Evolutionary conservation across 2,329 filamentous ascomycete genomes (phyloP).

Genomic region (Pseudopyricularia cyperi): DNA sequence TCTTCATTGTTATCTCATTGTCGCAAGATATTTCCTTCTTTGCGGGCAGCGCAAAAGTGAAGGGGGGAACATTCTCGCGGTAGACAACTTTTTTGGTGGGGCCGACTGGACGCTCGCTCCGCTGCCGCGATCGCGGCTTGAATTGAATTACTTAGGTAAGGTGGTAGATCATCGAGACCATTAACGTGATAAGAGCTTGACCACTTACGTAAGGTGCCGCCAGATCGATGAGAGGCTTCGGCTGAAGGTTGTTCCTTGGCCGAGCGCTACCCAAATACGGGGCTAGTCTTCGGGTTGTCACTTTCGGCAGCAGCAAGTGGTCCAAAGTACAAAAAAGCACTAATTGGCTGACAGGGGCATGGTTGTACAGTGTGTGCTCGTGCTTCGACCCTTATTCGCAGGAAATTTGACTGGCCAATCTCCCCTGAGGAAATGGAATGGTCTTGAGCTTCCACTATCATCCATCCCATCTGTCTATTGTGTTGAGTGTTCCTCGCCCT

Average conservation of each 20-base stretch:
- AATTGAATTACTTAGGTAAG: neutral
- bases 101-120: constrained; percentile 3
- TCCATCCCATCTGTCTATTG: constrained; percentile 6
- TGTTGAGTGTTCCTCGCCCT: neutral
- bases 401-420: constrained; percentile 11
- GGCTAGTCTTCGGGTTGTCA: neutral
- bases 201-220: too few relatives aligned
- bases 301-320: neutral
- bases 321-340: neutral
- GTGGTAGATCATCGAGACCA: too few relatives aligned
- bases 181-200: too few relatives aligned
- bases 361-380: constrained; percentile 5
- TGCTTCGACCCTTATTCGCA: constrained; percentile 8
- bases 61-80: neutral
- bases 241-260: constrained; percentile 21
- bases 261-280: constrained; percentile 5
- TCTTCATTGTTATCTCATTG: constrained; percentile 68
- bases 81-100: neutral
- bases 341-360: neutral
- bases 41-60: neutral
- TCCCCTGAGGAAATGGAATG: constrained; percentile 7
- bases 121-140: neutral
- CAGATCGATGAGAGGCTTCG: constrained; percentile 16
- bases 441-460: constrained; percentile 6
- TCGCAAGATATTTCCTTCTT: neutral